Conservation (phyloP, 225 moss, liverwort and hornwort genomes). For the Bryum argenteum region DNA sequence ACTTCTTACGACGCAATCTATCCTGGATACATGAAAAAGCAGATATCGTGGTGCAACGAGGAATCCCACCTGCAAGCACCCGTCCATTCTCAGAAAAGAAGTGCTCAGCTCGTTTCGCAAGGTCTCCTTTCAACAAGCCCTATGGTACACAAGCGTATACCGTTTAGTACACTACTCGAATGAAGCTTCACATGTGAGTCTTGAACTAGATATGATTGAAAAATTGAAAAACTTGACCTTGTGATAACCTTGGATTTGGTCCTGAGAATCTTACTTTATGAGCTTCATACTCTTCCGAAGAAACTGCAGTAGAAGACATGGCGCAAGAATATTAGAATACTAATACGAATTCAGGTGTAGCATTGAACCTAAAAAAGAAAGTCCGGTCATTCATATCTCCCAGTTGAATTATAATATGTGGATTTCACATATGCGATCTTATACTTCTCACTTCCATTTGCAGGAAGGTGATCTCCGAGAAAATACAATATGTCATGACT, state of each 20-base stretch:
- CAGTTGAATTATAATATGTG: conserved; percentile 6
- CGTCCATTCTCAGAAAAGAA: conserved; percentile 84
- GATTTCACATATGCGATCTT: neutral
- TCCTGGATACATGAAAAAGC: neutral
- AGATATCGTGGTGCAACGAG: neutral
- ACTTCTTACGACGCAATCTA: neutral
- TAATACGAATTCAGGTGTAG: neutral
- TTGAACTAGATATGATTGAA: conserved; percentile 6
- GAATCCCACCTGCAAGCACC: conserved; percentile 66
- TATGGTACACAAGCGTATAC: conserved; percentile 25
- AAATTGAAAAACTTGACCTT: neutral
- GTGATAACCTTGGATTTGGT: conserved; percentile 8
- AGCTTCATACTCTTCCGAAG: conserved; percentile 65
- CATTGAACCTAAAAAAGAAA: conserved; percentile 1
- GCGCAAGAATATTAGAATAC: neutral
- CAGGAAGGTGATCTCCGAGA: conserved; percentile 8
- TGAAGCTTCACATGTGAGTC: neutral
- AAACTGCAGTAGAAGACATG: conserved; percentile 49
- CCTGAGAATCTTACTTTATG: conserved; percentile 64
- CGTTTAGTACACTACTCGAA: conserved; percentile 5
- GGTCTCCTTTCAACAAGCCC: conserved; percentile 59
- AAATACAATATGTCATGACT: neutral
- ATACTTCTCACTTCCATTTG: neutral
- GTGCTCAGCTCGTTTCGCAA: conserved; percentile 75
- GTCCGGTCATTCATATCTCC: conserved; percentile 12